Base-by-base conservation (phyloP, 140 eudicot genomes). In the Flaveria floridana region DNA sequence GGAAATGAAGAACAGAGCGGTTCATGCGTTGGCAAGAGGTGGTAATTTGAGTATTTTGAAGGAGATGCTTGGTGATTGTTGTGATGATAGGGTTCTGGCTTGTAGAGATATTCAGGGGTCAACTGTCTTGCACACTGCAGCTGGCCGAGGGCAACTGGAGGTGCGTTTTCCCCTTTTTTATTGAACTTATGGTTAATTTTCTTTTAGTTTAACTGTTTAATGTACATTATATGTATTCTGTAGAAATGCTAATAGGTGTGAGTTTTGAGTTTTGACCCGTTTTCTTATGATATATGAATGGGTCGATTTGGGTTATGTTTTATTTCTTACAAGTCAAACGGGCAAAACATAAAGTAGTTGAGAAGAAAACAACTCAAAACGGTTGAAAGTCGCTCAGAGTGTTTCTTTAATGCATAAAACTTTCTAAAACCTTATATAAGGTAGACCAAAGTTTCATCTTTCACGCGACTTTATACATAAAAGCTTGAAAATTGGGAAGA, bases 1-100 rank as follows among this genome's bases (percentile, higher is more conserved):
- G 85, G 99, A 94, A 81, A 87, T 94, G 87, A 83, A 79, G 91
- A 94, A 90, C 56, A 83, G 97, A 65, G 99, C 96, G 57, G 64
- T 94, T 73, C 99, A 90, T 79, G 99, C 99, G 16, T 89, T 91
- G 63, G 96, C 99, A 0, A 80, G 99, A 79, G 99, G 99, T 5
- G 99, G 99, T 11, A 88, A 87, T 70, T 76, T 90, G 83, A 20
- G 26, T 76, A 68, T 86, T 4, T 81, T 94, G 76, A 85, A 66
- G 85, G 96, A 86, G 66, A 83, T 94, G 78, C 84, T 94, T 67
- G 89, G 85, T 44, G 91, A 84, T 81, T 81, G 91, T 62, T 80
- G 76, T 26, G 86, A 85, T 74, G 71, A 68, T 34, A 12, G 1
- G 51, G 84, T 85, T 16, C 82, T 85, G 89, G 82, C 81, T 61